Percentiles rank a stretch among this genome's conserved stretches.
Conservation (phyloP, 2,329 filamentous ascomycete species). For the Huntiella moniliformis region DNA sequence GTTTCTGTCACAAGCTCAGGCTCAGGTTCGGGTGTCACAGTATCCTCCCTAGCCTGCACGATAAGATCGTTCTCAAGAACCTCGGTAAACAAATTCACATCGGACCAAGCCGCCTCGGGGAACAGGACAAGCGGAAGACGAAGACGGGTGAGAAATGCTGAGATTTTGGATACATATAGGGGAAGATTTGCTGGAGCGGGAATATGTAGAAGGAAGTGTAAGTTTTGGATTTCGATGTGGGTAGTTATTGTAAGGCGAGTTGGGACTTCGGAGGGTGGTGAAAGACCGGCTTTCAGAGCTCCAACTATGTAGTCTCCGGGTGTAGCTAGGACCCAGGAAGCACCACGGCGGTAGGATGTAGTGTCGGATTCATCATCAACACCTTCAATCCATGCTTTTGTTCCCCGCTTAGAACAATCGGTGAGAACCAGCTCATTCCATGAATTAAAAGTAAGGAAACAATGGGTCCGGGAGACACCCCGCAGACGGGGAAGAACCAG, state of each 20-base stretch:
- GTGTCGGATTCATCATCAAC: slow-evolving; percentile 17
- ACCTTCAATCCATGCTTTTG: slow-evolving; percentile 26
- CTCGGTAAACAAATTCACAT: too few species aligned
- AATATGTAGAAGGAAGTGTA: too few species aligned
- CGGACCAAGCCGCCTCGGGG: too few species aligned
- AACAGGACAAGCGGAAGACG: too few species aligned
- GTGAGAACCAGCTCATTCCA: slow-evolving; percentile 21
- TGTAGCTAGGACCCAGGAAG: slow-evolving; percentile 19
- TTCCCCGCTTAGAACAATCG: slow-evolving; percentile 22
- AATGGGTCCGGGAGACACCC: slow-evolving; percentile 21
- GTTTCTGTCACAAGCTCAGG: too few species aligned
- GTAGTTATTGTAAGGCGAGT: slow-evolving; percentile 22
- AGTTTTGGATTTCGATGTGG: neutral
- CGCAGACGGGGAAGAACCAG: slow-evolving; percentile 20
- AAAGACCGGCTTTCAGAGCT: slow-evolving; percentile 17
- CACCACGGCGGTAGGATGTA: slow-evolving; percentile 21
- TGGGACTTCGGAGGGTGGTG: slow-evolving; percentile 22
- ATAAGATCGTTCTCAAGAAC: too few species aligned
- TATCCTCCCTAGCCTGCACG: too few species aligned
- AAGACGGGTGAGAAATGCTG: too few species aligned
- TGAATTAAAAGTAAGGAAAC: slow-evolving; percentile 22
- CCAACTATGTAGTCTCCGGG: slow-evolving; percentile 8
- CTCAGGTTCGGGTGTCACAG: too few species aligned
- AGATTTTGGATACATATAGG: too few species aligned
- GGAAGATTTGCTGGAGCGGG: too few species aligned